These are phyloP conservation scores for Pseudogymnoascus sp. DNA, from an alignment of 2,329 filamentous ascomycete species.

Conservation along the genomic window DNA sequence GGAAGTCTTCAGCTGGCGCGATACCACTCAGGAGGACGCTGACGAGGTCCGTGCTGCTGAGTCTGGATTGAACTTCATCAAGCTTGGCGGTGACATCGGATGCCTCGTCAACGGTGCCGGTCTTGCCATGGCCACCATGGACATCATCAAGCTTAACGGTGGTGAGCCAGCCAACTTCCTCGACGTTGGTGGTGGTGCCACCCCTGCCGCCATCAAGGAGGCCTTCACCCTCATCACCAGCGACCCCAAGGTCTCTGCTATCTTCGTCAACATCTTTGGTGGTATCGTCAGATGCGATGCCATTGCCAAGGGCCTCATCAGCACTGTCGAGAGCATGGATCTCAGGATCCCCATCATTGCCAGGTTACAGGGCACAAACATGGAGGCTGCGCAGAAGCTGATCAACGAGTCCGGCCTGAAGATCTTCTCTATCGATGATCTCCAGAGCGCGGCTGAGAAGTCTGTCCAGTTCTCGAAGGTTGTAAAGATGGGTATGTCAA, in stretches of 20 bases:
- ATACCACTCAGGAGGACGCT: slow-evolving; percentile 89
- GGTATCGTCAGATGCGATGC: slow-evolving; percentile 97
- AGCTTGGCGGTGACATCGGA: slow-evolving; percentile 98
- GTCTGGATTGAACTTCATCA: slow-evolving; percentile 98
- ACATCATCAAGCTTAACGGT: slow-evolving; percentile 99
- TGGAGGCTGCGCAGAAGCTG: slow-evolving; percentile 83
- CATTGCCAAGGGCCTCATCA: slow-evolving; percentile 92
- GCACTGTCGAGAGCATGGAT: slow-evolving; percentile 90
- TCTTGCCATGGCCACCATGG: slow-evolving; percentile 99
- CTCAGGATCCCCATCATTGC: slow-evolving; percentile 95
- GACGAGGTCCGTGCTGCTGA: slow-evolving; percentile 96
- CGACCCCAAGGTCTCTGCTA: slow-evolving; percentile 94
- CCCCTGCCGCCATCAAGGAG: slow-evolving; percentile 90
- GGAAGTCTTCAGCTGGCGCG: slow-evolving; percentile 90
- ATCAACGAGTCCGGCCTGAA: slow-evolving; percentile 98
- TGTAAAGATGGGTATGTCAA: slow-evolving; percentile 82
- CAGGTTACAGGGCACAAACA: slow-evolving; percentile 96
- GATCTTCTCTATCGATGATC: slow-evolving; percentile 99
- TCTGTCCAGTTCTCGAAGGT: slow-evolving; percentile 98
- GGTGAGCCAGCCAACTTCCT: slow-evolving; percentile 96
- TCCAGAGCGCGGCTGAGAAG: slow-evolving; percentile 96
- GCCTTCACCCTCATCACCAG: slow-evolving; percentile 98
- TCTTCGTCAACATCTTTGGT: slow-evolving; percentile 99
- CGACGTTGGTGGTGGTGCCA: slow-evolving; percentile 95
- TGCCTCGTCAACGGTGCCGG: slow-evolving; percentile 98